Conservation (phyloP, 768 basidiomycete genomes). For the Tremella fuciformis region DNA sequence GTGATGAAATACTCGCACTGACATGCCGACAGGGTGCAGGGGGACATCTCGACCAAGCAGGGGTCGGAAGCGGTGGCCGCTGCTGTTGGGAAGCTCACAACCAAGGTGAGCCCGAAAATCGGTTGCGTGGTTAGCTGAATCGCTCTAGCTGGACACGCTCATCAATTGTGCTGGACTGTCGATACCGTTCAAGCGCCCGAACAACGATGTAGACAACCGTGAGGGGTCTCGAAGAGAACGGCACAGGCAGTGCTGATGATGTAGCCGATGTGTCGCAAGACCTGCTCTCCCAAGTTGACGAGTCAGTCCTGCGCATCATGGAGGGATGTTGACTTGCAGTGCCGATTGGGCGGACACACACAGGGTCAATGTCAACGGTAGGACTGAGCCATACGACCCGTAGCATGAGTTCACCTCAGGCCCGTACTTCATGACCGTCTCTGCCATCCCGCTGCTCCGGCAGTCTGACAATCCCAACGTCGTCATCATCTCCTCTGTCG, state of each 20-base stretch:
- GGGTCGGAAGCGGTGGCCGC: background rate
- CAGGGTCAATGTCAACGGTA: slow-evolving; percentile 25
- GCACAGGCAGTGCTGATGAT: background rate
- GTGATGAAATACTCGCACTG: background rate
- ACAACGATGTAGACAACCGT: slow-evolving; percentile 25
- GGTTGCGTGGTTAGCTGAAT: no score
- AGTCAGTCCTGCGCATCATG: slow-evolving; percentile 18
- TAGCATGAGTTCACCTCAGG: background rate
- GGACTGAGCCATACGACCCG: background rate
- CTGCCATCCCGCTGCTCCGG: slow-evolving; percentile 20
- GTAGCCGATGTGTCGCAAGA: slow-evolving; percentile 22
- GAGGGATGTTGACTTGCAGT: slow-evolving; percentile 10
- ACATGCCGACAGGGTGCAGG: background rate
- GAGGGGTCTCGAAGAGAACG: slow-evolving; percentile 1
- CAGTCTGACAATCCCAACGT: slow-evolving; percentile 24
- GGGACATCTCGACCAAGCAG: background rate
- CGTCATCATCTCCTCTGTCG: slow-evolving; percentile 26
- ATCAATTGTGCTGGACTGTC: slow-evolving; percentile 38
- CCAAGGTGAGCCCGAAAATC: background rate
- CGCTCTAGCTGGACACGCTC: slow-evolving; percentile 22
- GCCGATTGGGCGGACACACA: slow-evolving; percentile 16
- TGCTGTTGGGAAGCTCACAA: background rate
- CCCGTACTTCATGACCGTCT: slow-evolving; percentile 21
- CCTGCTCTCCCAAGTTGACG: slow-evolving; percentile 24
- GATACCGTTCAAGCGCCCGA: slow-evolving; percentile 14